A percentile compares a stretch with the other conserved stretches of the same genome.
phyloP scores from a whole-genome alignment of 75 land plant genomes.

The Gnetum montanum region DNA sequence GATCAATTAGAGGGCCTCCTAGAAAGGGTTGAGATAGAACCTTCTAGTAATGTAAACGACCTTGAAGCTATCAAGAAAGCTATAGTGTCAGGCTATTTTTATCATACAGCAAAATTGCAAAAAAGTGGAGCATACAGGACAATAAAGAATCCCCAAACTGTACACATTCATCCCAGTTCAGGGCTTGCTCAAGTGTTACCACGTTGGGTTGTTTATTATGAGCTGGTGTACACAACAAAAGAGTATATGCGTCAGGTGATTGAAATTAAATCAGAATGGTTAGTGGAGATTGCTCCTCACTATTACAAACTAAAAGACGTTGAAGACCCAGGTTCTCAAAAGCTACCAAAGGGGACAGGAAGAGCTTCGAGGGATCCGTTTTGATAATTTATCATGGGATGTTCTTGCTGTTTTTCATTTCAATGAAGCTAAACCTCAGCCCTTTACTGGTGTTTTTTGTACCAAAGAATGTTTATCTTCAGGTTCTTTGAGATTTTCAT shows the following conservation, averaged over 20 bases:
- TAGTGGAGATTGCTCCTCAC: constrained; percentile 96
- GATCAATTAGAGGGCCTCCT: constrained; percentile 89
- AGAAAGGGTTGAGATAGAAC: constrained; percentile 92
- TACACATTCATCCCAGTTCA: constrained; percentile 92
- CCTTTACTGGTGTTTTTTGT: too few relatives aligned
- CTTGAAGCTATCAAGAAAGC: constrained; percentile 80
- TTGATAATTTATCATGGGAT: too few relatives aligned
- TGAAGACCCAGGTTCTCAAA: constrained; percentile 42
- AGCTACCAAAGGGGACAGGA: constrained; percentile 7
- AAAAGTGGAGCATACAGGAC: constrained; percentile 87
- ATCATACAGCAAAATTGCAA: constrained; percentile 85
- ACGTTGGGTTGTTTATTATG: constrained; percentile 90
- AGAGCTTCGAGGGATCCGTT: constrained; percentile 5
- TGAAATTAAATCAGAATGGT: constrained; percentile 92
- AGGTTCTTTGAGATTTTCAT: too few relatives aligned
- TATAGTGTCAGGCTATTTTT: constrained; percentile 83
- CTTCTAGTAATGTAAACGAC: constrained; percentile 57
- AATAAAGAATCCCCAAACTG: constrained; percentile 93
- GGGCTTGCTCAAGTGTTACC: constrained; percentile 91
- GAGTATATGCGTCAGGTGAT: constrained; percentile 97
- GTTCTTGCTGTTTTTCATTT: too few relatives aligned
- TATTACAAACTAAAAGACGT: constrained; percentile 91
- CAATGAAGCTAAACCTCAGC: too few relatives aligned
- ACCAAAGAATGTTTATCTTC: too few relatives aligned
- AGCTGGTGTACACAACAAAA: constrained; percentile 83